Percentiles rank a stretch among this genome's conserved stretches.
Evolutionary conservation across 2,329 filamentous ascomycete genomes (phyloP).

Genomic region (Nigrospora oryzae): DNA sequence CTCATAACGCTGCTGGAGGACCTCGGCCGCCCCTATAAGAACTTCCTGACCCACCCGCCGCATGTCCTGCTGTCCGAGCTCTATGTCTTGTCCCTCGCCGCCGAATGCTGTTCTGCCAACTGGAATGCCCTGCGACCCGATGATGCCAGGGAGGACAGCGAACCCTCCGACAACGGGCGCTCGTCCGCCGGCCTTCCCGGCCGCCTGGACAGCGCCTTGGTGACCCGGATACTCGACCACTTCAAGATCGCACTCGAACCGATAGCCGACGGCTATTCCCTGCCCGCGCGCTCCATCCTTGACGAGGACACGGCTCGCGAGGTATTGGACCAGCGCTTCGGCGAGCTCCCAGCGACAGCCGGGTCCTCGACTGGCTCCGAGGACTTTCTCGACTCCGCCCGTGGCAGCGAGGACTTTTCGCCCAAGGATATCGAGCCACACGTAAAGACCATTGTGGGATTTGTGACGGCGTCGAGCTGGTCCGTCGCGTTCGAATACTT

Average conservation of each 20-base stretch:
- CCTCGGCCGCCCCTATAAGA: conserved; percentile 44
- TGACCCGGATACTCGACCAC: conserved; percentile 45
- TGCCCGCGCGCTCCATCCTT: conserved; percentile 49
- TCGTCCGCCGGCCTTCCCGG: conserved; percentile 18
- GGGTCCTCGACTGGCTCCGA: conserved; percentile 24
- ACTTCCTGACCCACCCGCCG: conserved; percentile 41
- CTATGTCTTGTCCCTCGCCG: conserved; percentile 53
- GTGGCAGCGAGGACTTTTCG: conserved; percentile 19
- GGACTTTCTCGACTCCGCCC: conserved; percentile 23
- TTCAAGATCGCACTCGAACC: conserved; percentile 50
- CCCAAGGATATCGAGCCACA: conserved; percentile 40
- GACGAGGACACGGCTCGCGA: conserved; percentile 37
- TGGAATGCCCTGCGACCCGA: conserved; percentile 39
- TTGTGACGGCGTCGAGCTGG: conserved; percentile 59
- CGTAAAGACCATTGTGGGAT: conserved; percentile 52
- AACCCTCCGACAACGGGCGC: conserved; percentile 1
- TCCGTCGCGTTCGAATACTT: conserved; percentile 49
- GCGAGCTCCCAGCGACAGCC: conserved; percentile 13
- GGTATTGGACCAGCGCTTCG: conserved; percentile 21
- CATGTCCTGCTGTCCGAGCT: conserved; percentile 57
- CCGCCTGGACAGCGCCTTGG: conserved; percentile 39
- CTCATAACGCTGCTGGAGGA: conserved; percentile 51
- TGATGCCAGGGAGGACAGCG: conserved; percentile 6
- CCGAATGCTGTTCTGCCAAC: conserved; percentile 56
- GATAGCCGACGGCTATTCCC: conserved; percentile 45